phyloP scores from a whole-genome alignment of 1,284 basidiomycete species.

The Ceratobasidium papillatum region DNA sequence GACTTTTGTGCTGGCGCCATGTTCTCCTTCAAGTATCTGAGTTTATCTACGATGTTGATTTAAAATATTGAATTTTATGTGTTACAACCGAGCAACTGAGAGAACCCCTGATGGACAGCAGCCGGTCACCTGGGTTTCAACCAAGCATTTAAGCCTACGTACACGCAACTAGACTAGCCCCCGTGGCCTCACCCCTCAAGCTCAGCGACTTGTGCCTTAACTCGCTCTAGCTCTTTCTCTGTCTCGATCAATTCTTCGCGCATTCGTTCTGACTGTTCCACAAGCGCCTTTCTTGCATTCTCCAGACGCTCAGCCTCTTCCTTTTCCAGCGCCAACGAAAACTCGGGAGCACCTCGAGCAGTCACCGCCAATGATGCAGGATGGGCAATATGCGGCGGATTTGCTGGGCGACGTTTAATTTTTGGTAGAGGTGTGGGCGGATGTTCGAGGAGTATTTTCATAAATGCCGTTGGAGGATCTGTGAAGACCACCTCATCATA shows the following conservation, averaged over 20 bases:
- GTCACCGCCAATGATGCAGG: conserved; percentile 68
- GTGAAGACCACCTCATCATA: conserved; percentile 98
- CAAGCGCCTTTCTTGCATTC: conserved; percentile 73
- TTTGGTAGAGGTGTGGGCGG: conserved; percentile 86
- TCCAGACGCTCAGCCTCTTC: conserved; percentile 86
- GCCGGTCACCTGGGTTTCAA: no score
- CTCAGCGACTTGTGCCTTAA: conserved; percentile 62
- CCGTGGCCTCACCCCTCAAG: conserved; percentile 31
- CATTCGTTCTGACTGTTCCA: conserved; percentile 71
- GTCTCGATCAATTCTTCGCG: conserved; percentile 69
- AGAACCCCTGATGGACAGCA: no score
- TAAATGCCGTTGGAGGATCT: conserved; percentile 90
- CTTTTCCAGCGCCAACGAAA: conserved; percentile 81
- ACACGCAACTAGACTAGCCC: no score
- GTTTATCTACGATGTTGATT: no score
- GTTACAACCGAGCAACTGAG: neutral
- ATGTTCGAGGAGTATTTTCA: conserved; percentile 81
- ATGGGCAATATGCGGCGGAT: conserved; percentile 75
- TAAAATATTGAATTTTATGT: neutral
- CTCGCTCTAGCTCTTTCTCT: conserved; percentile 71
- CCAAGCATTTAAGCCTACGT: no score
- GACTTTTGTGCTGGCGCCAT: neutral
- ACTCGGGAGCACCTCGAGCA: conserved; percentile 75
- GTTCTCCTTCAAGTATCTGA: no score
- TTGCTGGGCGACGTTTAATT: conserved; percentile 59